Base-by-base conservation (phyloP, 2,329 filamentous ascomycete species). In the Raffaelea arxii region DNA sequence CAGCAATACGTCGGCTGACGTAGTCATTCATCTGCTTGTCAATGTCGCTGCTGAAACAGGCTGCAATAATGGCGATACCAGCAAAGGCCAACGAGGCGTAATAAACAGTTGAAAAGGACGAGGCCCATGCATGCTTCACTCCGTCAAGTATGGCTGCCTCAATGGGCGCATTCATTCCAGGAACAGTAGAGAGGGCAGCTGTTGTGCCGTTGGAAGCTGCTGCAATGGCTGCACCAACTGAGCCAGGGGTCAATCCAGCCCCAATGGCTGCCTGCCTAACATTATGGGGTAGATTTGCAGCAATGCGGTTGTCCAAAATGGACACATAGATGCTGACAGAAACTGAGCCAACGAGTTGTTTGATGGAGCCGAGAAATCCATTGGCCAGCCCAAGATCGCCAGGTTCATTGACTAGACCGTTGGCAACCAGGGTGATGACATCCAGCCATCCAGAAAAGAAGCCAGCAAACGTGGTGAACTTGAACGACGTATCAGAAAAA, bases 401-500 rank as follows among this genome's bases (percentile, higher is more conserved):
- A 24, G 49, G 49, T 27, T 43, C 42, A 42, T 47, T 48, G 42
- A 50, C 46, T 3, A 50, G 49, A 12, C 49, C 49, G 38, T 49
- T 49, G 41, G 44, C 49, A 16, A 51, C 49, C 16, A 41, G 37
- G 3, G 42, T 43, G 39, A 49, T 25, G 24, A 49, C 37, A 21
- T 51, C 49, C n/a, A 51, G 41, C 47, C 46, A 49, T 41, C 49
- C 49, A n/a, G 45, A 46, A 35, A 51, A 49, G 41, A 49, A 46
- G 6, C 47, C 49, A 12, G 47, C 49, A 27, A 51, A 39, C 22
- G 45, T 46, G 41, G 47, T 51, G 25, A 51, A 49, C 37, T 39
- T 25, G 11, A 51, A 22, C 7, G 42, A 39, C 25, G n/a, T n/a
- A n/a, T n/a, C n/a, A n/a, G n/a, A n/a, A n/a, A n/a, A n/a, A n/a